A percentile compares a stretch with the other conserved stretches of the same genome.
Evolutionary conservation across 352 stramenopile genomes (phyloP).

Genomic region (Globisporangium mamillatum): DNA sequence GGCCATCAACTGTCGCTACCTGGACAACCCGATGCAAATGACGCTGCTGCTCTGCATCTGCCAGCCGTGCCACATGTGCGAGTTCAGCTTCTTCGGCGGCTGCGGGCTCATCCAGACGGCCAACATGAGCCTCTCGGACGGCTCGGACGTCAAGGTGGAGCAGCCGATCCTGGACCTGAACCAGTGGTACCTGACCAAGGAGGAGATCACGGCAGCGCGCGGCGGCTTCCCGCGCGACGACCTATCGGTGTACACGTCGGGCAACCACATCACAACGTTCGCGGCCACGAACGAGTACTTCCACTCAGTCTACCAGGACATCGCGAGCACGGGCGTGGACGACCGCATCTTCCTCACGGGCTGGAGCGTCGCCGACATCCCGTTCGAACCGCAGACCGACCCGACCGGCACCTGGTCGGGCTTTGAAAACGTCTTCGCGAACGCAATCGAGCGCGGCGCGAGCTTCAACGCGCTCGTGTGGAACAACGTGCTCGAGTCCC

Average conservation of each 20-base stretch:
- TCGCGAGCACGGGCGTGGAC: conserved; percentile 30
- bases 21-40: conserved; percentile 23
- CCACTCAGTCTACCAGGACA: conserved; percentile 39
- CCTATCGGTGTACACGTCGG: conserved; percentile 37
- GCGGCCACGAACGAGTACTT: conserved; percentile 49
- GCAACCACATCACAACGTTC: conserved; percentile 50
- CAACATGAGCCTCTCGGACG: conserved; percentile 24
- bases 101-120: conserved; percentile 25
- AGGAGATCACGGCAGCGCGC: conserved; percentile 47
- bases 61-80: conserved; percentile 39
- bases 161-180: conserved; percentile 44
- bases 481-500: conserved; percentile 54
- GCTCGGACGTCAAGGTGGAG: conserved; percentile 21
- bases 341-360: conserved; percentile 47
- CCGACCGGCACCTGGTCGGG: conserved; percentile 27
- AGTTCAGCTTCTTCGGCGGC: conserved; percentile 20
- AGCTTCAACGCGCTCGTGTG: conserved; percentile 57
- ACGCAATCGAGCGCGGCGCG: conserved; percentile 29
- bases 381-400: conserved; percentile 36
- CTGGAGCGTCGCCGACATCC: conserved; percentile 58
- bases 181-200: conserved; percentile 61
- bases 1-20: conserved; percentile 17
- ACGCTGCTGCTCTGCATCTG: conserved; percentile 37
- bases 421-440: conserved; percentile 31
- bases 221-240: conserved; percentile 38